phyloP scores from a whole-genome alignment of 192 early-diverging fungal genomes.

The Backusella australiensis region DNA sequence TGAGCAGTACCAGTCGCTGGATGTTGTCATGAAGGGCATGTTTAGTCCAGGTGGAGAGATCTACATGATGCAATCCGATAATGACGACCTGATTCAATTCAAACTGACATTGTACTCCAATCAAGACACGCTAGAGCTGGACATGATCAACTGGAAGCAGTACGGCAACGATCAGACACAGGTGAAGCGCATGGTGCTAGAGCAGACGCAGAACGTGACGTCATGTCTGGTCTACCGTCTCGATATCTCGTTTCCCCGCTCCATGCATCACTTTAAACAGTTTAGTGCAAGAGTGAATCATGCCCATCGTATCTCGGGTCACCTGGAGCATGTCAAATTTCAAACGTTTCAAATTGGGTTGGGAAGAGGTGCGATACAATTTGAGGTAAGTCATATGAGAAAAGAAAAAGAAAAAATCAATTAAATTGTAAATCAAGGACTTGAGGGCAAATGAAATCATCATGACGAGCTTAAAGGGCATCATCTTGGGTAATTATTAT shows the following conservation, averaged over 20 bases:
- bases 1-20: background rate
- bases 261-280: background rate
- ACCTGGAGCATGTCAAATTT: background rate
- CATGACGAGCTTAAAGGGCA: background rate
- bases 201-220: background rate
- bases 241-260: background rate
- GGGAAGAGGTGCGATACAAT: background rate
- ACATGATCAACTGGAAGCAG: background rate
- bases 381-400: background rate
- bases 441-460: background rate
- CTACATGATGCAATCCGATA: background rate
- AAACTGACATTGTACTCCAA: background rate
- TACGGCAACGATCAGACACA: background rate
- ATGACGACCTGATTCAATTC: background rate
- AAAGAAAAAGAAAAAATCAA: no score
- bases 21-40: background rate
- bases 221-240: conserved; percentile 4
- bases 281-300: background rate
- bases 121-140: background rate
- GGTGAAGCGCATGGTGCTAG: background rate
- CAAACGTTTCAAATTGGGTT: background rate
- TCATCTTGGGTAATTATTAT: background rate
- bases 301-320: background rate
- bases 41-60: background rate
- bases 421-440: background rate